These are phyloP conservation scores for Hypomontagnella submonticulosa DNA, from an alignment of 495 filamentous ascomycete species.

Conservation along the genomic window DNA sequence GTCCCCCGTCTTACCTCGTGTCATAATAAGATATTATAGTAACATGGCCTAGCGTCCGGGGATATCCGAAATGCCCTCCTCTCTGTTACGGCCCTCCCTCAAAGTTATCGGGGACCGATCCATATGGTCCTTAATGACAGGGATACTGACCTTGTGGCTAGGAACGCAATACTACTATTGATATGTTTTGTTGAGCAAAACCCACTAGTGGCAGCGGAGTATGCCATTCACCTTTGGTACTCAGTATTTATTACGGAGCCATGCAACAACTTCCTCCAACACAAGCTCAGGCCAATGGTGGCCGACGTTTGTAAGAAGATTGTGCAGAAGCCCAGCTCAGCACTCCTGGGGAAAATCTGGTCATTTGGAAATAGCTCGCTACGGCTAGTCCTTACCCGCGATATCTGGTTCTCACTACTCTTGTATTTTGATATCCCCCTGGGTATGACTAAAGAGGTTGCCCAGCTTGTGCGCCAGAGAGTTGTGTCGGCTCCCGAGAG, in stretches of 20 bases:
- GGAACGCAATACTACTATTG: conserved; percentile 60
- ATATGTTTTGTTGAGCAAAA: conserved; percentile 35
- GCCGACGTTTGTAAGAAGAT: conserved; percentile 37
- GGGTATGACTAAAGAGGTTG: conserved; percentile 21
- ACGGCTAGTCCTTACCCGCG: conserved; percentile 27
- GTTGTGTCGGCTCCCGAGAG: conserved; percentile 34
- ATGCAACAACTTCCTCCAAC: conserved; percentile 4
- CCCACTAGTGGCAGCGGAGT: conserved; percentile 8
- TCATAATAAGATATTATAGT: too few relatives aligned
- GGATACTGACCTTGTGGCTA: conserved; percentile 55
- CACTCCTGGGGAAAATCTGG: conserved; percentile 39
- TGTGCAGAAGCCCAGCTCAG: conserved; percentile 6
- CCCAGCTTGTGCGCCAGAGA: conserved; percentile 30
- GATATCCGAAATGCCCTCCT: conserved; percentile 59
- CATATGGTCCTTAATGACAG: conserved; percentile 55
- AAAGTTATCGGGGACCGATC: conserved; percentile 37
- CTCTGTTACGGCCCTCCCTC: conserved; percentile 51
- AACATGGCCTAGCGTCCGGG: conserved; percentile 52
- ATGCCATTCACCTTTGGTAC: conserved; percentile 37
- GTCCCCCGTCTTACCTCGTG: too few relatives aligned
- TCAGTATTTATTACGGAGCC: conserved; percentile 27
- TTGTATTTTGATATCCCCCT: conserved; percentile 35
- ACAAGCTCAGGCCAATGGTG: conserved; percentile 20
- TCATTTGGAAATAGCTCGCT: conserved; percentile 26
- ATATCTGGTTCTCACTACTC: conserved; percentile 32